A percentile compares a stretch with the other conserved stretches of the same genome.
Conservation (phyloP, 768 basidiomycete species). For the Coprinopsis strossmayeri region DNA sequence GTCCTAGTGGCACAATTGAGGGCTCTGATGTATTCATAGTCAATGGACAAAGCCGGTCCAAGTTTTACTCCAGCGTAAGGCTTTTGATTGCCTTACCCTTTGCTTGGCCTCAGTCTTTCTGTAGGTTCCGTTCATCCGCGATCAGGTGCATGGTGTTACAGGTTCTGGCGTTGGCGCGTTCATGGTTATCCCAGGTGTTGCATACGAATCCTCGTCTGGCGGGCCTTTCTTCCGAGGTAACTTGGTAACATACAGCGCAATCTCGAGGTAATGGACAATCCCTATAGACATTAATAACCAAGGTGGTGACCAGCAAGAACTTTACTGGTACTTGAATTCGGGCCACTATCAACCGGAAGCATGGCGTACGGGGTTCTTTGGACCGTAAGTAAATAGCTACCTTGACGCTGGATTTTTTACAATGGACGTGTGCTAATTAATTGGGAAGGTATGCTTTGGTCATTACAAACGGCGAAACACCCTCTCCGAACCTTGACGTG, state of each 20-base stretch:
- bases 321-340: constrained; percentile 46
- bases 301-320: constrained; percentile 37
- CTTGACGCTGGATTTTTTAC: not conserved
- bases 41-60: constrained; percentile 40
- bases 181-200: constrained; percentile 37
- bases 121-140: constrained; percentile 43
- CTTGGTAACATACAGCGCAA: not conserved
- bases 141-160: constrained; percentile 44
- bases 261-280: not conserved
- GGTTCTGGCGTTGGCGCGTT: constrained; percentile 38
- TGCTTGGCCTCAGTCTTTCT: not conserved
- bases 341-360: constrained; percentile 39
- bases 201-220: constrained; percentile 41
- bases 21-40: constrained; percentile 39
- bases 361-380: constrained; percentile 41
- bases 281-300: constrained; percentile 41
- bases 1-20: constrained; percentile 35
- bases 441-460: constrained; percentile 33
- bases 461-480: constrained; percentile 34
- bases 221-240: constrained; percentile 43
- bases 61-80: constrained; percentile 41
- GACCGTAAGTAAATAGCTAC: constrained; percentile 23
- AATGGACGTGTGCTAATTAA: not conserved
- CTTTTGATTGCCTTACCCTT: too few relatives aligned
- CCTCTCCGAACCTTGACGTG: constrained; percentile 34